phyloP scores from a whole-genome alignment of 169 alveolate species.

The Plasmodium relictum region DNA sequence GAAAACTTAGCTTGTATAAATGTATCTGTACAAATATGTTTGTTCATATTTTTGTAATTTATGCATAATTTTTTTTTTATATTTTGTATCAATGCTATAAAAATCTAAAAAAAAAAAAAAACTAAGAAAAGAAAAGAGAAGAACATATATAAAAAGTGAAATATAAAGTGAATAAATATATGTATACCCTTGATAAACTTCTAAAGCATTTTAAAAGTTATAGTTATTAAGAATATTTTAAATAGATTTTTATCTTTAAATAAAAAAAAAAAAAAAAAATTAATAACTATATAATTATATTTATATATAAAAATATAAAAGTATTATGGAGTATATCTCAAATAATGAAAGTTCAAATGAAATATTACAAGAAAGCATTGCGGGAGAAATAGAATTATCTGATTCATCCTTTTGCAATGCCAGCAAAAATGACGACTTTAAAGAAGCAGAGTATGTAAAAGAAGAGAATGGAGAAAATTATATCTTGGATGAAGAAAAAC shows the following conservation, averaged over 20 bases:
- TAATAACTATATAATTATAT: not conserved
- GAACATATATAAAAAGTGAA: too few relatives aligned
- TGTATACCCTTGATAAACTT: too few relatives aligned
- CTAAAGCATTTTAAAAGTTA: too few relatives aligned
- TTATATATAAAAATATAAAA: not conserved
- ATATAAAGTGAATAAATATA: too few relatives aligned
- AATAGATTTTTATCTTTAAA: not conserved
- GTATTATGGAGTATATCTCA: slow-evolving; percentile 41
- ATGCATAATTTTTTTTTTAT: not conserved
- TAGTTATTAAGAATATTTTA: too few relatives aligned
- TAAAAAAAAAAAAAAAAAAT: not conserved
- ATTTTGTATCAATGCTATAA: not conserved
- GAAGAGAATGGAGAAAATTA: not conserved
- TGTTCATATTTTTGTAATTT: slow-evolving; percentile 22
- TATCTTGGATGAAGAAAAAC: not conserved
- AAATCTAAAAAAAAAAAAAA: too few relatives aligned
- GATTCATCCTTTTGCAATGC: not conserved
- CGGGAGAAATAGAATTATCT: slow-evolving; percentile 23
- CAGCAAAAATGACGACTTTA: not conserved
- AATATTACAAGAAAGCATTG: slow-evolving; percentile 28
- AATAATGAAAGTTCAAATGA: slow-evolving; percentile 33
- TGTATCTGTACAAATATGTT: not conserved
- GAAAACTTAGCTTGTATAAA: not conserved
- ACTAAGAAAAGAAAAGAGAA: too few relatives aligned
- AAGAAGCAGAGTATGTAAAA: not conserved